A percentile compares a stretch with the other conserved stretches of the same genome.
phyloP scores from a whole-genome alignment of 2,329 filamentous ascomycete species.

The Talaromyces sp. region DNA sequence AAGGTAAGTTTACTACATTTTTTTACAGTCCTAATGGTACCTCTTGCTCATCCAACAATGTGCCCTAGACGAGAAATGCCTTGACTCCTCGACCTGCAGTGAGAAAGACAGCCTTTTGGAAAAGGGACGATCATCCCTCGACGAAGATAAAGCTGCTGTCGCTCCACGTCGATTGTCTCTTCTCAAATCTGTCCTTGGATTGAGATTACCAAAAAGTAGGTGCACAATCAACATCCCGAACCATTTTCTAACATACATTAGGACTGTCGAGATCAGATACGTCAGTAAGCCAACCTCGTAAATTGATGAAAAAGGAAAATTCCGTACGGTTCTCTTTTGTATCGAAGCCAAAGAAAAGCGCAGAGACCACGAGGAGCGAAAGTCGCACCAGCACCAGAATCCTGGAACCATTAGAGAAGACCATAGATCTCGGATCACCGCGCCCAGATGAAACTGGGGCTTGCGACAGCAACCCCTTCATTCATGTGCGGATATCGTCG shows the following conservation, averaged over 20 bases:
- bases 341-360: constrained; percentile 22
- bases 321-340: constrained; percentile 31
- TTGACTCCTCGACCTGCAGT: constrained; percentile 22
- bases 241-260: constrained; percentile 7
- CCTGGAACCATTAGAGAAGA: constrained; percentile 17
- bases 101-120: constrained; percentile 21
- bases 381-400: constrained; percentile 12
- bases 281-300: constrained; percentile 24
- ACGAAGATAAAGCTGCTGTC: constrained; percentile 23
- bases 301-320: constrained; percentile 28
- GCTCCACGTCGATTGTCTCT: constrained; percentile 21
- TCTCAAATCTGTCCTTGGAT: constrained; percentile 26
- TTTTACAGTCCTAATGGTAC: no score
- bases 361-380: constrained; percentile 19
- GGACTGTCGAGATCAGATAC: constrained; percentile 27
- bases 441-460: neutral
- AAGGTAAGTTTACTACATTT: constrained; percentile 15
- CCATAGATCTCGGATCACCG: neutral
- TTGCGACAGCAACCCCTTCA: constrained; percentile 18
- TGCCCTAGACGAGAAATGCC: constrained; percentile 18
- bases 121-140: constrained; percentile 18
- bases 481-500: constrained; percentile 27
- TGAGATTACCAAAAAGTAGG: constrained; percentile 26
- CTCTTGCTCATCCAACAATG: neutral
- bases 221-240: neutral